Evolutionary conservation across 441 rosid genomes (phyloP).

Genomic region (Theobroma grandiflorum): DNA sequence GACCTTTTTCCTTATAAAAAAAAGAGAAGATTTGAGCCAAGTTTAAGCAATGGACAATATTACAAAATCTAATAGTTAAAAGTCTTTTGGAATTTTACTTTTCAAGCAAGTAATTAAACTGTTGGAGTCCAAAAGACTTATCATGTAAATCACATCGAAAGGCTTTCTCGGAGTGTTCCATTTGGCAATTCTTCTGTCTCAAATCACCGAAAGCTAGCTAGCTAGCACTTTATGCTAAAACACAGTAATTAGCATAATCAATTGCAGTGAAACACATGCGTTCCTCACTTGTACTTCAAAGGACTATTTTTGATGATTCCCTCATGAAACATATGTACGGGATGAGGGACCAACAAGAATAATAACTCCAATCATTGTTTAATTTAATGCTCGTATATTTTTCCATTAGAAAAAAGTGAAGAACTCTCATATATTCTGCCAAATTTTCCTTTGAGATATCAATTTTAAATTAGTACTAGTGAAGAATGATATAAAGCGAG

Average conservation of each 20-base stretch:
- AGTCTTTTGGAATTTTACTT: not conserved
- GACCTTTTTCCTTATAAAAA: not conserved
- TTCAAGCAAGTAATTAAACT: not conserved
- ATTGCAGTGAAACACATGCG: not conserved
- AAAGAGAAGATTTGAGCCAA: not conserved
- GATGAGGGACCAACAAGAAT: not conserved
- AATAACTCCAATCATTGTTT: not conserved
- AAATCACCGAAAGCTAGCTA: not conserved
- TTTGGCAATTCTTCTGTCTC: not conserved
- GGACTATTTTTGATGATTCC: not conserved
- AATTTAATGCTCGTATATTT: not conserved
- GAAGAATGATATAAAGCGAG: no score
- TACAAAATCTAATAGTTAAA: not conserved
- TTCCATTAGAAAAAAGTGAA: no score
- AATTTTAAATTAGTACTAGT: not conserved
- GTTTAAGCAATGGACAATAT: not conserved
- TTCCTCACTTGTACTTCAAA: not conserved
- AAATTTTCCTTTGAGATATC: not conserved
- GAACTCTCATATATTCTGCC: not conserved
- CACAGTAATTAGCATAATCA: not conserved
- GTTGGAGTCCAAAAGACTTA: not conserved
- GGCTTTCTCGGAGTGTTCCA: not conserved
- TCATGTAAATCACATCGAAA: constrained; percentile 10
- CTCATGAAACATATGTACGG: not conserved
- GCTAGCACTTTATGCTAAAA: not conserved